phyloP scores from a whole-genome alignment of 441 rosid species.

The Euphorbia corollata region DNA sequence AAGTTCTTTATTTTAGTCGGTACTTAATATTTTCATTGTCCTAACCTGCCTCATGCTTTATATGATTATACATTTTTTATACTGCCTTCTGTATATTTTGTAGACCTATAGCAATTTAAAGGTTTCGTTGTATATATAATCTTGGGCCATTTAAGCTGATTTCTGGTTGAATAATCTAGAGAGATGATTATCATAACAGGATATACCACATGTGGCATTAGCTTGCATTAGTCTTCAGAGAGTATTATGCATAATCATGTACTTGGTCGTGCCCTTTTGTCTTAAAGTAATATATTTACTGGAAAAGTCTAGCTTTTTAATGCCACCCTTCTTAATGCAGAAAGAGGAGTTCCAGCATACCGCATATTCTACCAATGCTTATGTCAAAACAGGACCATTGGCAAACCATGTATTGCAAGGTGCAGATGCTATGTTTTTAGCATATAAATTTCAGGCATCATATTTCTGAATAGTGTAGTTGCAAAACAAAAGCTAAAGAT shows the following conservation, averaged over 20 bases:
- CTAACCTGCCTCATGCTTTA: background rate
- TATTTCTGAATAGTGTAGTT: slow-evolving; percentile 6
- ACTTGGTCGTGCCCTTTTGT: background rate
- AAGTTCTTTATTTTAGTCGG: background rate
- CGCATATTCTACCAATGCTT: slow-evolving; percentile 88
- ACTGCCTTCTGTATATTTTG: no score
- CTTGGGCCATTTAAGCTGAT: background rate
- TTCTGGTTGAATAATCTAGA: background rate
- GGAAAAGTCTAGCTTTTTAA: background rate
- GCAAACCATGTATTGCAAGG: slow-evolving; percentile 77
- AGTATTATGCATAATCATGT: background rate
- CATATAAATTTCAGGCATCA: background rate
- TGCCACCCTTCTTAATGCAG: slow-evolving; percentile 31
- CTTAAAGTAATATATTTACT: background rate
- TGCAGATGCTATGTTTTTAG: slow-evolving; percentile 21
- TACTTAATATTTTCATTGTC: background rate
- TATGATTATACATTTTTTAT: background rate
- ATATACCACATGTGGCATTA: background rate
- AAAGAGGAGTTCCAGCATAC: slow-evolving; percentile 95
- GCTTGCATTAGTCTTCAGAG: background rate
- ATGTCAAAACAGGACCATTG: slow-evolving; percentile 77
- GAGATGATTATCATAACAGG: background rate
- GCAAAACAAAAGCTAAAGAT: background rate
- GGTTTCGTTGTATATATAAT: background rate
- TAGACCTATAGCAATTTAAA: background rate